Evolutionary conservation across 2,329 filamentous ascomycete genomes (phyloP).

Genomic region (Acrocalymma vagum): DNA sequence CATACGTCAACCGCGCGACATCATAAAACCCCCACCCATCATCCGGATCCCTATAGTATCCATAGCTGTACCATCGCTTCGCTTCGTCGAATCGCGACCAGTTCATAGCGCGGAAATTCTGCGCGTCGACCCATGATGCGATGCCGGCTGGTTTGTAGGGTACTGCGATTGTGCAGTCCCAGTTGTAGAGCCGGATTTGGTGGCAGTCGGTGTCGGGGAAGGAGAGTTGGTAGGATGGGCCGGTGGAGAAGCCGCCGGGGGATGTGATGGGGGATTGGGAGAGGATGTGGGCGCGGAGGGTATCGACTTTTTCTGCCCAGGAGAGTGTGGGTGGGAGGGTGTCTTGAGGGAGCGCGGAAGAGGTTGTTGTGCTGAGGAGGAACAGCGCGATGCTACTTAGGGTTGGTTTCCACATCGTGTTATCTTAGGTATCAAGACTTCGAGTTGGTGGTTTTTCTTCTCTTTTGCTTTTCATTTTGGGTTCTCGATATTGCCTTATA

Average conservation of each 20-base stretch:
- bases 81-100: no score
- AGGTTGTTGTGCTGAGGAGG: no score
- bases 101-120: background rate
- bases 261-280: constrained; percentile 3
- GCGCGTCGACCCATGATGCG: constrained; percentile 5
- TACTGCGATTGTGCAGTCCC: constrained; percentile 11
- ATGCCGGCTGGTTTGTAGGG: constrained; percentile 8
- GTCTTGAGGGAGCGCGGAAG: no score
- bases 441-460: no score
- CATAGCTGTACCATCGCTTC: constrained; percentile 3
- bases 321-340: no score
- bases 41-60: constrained; percentile 12
- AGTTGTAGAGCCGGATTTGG: constrained; percentile 10
- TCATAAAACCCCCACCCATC: constrained; percentile 10
- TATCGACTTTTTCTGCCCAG: constrained; percentile 3
- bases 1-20: constrained; percentile 9
- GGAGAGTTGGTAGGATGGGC: constrained; percentile 4
- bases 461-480: no score
- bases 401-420: no score
- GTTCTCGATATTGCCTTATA: no score
- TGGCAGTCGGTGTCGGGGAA: constrained; percentile 11
- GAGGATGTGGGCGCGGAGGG: constrained; percentile 5
- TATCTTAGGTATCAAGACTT: no score
- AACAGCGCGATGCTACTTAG: no score
- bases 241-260: background rate